phyloP scores from a whole-genome alignment of 495 filamentous ascomycete species.

The Penicillium manginii region DNA sequence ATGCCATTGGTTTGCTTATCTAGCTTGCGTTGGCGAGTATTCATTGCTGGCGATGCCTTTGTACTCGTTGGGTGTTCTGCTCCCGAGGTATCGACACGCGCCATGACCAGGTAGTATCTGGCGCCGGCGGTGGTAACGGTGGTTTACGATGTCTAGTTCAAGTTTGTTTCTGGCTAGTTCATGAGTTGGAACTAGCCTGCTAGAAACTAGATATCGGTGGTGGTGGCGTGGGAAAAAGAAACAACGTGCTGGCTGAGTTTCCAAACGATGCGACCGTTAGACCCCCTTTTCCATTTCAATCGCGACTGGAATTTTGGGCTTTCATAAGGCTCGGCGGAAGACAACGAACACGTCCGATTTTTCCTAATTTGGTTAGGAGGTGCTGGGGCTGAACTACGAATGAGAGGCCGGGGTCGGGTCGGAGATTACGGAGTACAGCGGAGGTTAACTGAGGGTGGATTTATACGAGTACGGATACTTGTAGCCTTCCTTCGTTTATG shows the following conservation, averaged over 20 bases:
- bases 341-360: background rate
- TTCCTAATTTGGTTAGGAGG: background rate
- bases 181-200: conserved; percentile 1
- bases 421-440: background rate
- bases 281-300: conserved; percentile 1
- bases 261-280: background rate
- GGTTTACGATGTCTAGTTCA: too few relatives aligned
- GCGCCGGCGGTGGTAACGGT: background rate
- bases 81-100: conserved; percentile 1
- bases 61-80: background rate
- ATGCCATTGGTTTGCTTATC: background rate
- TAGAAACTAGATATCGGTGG: background rate
- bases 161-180: background rate
- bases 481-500: too few relatives aligned
- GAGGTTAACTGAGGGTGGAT: too few relatives aligned
- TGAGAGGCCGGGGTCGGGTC: background rate
- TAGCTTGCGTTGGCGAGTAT: background rate
- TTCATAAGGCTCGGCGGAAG: conserved; percentile 1
- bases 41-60: background rate
- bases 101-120: background rate
- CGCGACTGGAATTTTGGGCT: background rate
- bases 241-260: background rate
- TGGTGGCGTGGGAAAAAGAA: background rate
- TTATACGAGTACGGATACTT: too few relatives aligned
- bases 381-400: conserved; percentile 2